Evolutionary conservation across 1,284 basidiomycete species (phyloP).

Genomic region (Ustilago bromivora): DNA sequence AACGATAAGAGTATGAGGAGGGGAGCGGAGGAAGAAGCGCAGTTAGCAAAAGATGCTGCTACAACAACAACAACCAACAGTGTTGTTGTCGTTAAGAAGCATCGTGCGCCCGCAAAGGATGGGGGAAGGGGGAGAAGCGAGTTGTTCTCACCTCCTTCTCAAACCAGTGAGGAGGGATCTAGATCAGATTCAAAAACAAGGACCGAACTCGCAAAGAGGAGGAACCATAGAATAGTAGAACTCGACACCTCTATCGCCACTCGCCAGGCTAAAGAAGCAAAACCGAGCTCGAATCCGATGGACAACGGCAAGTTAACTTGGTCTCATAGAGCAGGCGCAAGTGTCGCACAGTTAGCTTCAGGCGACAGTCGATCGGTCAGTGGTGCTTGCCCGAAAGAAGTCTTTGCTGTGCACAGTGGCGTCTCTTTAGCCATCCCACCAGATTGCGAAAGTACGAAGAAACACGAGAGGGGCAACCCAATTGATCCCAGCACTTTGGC

Average conservation of each 20-base stretch:
- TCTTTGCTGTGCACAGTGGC: conserved; percentile 1
- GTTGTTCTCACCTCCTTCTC: not conserved
- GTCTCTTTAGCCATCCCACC: conserved; percentile 24
- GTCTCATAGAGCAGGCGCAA: conserved; percentile 12
- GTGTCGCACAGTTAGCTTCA: conserved; percentile 13
- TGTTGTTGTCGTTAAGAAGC: conserved; percentile 29
- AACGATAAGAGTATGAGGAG: not conserved
- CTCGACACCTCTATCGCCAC: conserved; percentile 22
- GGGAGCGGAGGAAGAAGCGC: conserved; percentile 31
- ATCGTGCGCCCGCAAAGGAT: conserved; percentile 11
- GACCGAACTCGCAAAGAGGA: conserved; percentile 3
- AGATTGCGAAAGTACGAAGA: not conserved
- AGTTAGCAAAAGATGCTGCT: conserved; percentile 27
- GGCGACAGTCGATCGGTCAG: not conserved
- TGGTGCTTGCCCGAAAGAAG: not conserved
- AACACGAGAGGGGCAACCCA: conserved; percentile 1
- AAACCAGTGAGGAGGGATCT: conserved; percentile 1
- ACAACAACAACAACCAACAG: conserved; percentile 24
- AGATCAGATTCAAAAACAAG: conserved; percentile 14
- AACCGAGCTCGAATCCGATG: not conserved
- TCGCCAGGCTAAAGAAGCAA: not conserved
- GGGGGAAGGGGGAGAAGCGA: conserved; percentile 18
- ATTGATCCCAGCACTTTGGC: conserved; percentile 29
- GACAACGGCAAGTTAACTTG: conserved; percentile 7
- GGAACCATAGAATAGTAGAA: conserved; percentile 49